These are phyloP conservation scores for Marasmius sp. DNA, from an alignment of 1,284 basidiomycete species.

Conservation along the genomic window DNA sequence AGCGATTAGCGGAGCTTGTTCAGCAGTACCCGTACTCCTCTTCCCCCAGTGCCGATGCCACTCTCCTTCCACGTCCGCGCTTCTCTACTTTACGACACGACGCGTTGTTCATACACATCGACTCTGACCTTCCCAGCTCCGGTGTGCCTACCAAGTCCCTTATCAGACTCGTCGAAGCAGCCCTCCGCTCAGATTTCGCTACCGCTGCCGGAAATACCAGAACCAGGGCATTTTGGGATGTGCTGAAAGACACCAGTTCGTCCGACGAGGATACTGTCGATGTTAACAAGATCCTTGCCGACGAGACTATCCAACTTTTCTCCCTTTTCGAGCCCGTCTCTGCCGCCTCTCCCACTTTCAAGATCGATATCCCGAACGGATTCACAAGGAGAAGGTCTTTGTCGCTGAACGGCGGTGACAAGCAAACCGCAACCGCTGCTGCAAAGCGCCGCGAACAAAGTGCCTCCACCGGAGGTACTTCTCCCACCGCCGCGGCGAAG, in stretches of 20 bases:
- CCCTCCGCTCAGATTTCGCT: conserved; percentile 45
- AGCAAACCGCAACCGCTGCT: background rate
- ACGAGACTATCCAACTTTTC: conserved; percentile 64
- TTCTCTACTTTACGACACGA: conserved; percentile 64
- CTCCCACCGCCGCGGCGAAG: background rate
- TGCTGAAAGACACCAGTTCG: conserved; percentile 44
- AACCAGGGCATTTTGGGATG: conserved; percentile 48
- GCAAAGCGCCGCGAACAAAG: background rate
- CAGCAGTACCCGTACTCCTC: conserved; percentile 61
- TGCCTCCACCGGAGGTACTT: background rate
- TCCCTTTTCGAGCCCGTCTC: conserved; percentile 41
- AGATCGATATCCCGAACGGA: conserved; percentile 16
- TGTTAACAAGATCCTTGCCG: conserved; percentile 53
- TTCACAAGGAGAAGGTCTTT: background rate
- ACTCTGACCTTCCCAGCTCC: conserved; percentile 44
- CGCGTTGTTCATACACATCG: conserved; percentile 64
- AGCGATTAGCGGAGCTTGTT: conserved; percentile 67
- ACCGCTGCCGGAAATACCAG: conserved; percentile 35
- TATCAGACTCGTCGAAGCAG: conserved; percentile 57
- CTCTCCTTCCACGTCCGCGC: conserved; percentile 52
- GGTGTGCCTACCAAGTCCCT: conserved; percentile 47
- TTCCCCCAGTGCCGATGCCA: conserved; percentile 36
- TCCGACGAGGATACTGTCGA: conserved; percentile 20
- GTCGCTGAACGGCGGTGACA: background rate
- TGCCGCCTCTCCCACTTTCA: conserved; percentile 30